Evolutionary conservation across 805 yeast species (phyloP), one percentile per base, ranked within the genome.

Genomic region (Starmerella roubikii): DNA sequence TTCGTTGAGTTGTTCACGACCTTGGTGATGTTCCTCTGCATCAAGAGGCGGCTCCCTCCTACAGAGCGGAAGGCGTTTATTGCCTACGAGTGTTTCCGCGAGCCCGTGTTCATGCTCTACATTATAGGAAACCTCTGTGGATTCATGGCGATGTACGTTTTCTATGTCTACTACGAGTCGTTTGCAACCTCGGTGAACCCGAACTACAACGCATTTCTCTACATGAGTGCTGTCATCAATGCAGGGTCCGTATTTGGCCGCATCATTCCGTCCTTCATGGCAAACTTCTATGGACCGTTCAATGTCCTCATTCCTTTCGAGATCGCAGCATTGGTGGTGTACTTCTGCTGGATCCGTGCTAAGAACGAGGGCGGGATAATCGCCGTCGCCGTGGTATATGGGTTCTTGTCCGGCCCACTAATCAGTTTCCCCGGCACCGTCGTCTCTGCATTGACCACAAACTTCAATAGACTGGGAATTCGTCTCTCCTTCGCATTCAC

Each of bases 401-500:
- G 65, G 3, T 47, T 55, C 35, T 44, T 53, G 27, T 46, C 56
- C 10, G 64, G 64, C 5, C 53, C 59, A 1, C 35, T 54, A 3
- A 54, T 57, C 22, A 53, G 60, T 7, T 38, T 59, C 12, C 54
- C 56, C 19, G 61, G 61, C 2, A 53, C 59, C 1, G 44, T 56
- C 26, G 46, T 56, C 3, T 58, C 61, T 2, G 42, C 45, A 18
- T 35, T 54, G 26, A 56, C 58, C 6, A 42, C 51, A 1, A 50
- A 56, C 30, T 34, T 54, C 29, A 42, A 47, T 10, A 36, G 50
- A 22, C 45, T 54, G 11, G 60, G 61, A 9, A 48, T 51, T 4
- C 44, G 60, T 6, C 78, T 82, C 82, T 81, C 81, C 2, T 42
- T 74, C 29, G 69, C 82, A 1, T 62, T 80, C 27, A 62, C 69